These are phyloP conservation scores for Solanum chaucha DNA, from an alignment of 257 asterid species.

Conservation along the genomic window DNA sequence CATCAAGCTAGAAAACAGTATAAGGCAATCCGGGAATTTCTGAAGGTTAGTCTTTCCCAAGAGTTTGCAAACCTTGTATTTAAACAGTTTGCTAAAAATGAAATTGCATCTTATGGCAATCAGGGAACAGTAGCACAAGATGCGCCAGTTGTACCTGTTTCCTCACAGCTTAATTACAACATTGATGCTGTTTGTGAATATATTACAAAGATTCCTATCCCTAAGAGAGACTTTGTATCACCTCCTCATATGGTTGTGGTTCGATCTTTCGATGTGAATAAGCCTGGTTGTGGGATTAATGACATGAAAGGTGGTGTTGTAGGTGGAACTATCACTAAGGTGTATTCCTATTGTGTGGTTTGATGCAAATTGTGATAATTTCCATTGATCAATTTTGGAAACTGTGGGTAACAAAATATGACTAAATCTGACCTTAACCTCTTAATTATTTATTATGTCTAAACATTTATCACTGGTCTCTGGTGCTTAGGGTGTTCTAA, in stretches of 20 bases:
- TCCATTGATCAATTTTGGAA: background rate
- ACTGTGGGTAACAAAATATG: background rate
- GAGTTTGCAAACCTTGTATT: background rate
- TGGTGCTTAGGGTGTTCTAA: constrained; percentile 69
- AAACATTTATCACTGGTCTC: background rate
- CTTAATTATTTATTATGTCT: background rate
- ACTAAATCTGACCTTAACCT: background rate
- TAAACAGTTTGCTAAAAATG: background rate
- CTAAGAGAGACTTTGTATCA: constrained; percentile 65
- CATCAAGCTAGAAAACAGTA: constrained; percentile 87
- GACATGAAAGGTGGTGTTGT: constrained; percentile 94
- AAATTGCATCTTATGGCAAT: background rate
- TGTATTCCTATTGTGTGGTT: constrained; percentile 3
- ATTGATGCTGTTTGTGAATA: constrained; percentile 85
- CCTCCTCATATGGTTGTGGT: constrained; percentile 93
- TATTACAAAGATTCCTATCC: constrained; percentile 80
- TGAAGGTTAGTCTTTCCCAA: constrained; percentile 37
- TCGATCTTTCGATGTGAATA: constrained; percentile 88
- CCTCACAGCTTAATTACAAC: constrained; percentile 86
- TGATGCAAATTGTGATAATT: background rate
- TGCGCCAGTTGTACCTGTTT: constrained; percentile 87
- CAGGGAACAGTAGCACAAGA: constrained; percentile 94
- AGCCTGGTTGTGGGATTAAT: constrained; percentile 93
- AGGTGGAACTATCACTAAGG: constrained; percentile 94
- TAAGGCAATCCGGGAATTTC: constrained; percentile 80